Evolutionary conservation across 2,329 filamentous ascomycete genomes (phyloP).

Genomic region (Fusarium albidum): DNA sequence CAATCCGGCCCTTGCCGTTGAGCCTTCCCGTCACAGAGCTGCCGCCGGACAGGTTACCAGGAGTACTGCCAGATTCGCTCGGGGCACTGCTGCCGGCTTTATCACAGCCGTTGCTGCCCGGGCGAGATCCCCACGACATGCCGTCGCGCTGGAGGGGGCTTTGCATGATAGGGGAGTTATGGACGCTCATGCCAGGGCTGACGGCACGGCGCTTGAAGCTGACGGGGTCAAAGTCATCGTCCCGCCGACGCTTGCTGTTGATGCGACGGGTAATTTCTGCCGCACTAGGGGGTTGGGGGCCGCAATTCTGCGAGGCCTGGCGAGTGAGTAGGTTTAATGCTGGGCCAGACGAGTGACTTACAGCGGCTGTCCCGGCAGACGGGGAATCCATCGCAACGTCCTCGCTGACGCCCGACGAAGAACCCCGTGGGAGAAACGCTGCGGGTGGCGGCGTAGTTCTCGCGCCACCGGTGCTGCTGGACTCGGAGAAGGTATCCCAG

Average conservation of each 20-base stretch:
- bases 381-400: constrained; percentile 79
- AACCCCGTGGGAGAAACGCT: constrained; percentile 65
- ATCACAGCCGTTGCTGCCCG: constrained; percentile 68
- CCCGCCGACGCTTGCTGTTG: constrained; percentile 82
- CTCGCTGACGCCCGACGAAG: constrained; percentile 70
- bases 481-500: constrained; percentile 82
- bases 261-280: constrained; percentile 81
- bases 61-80: constrained; percentile 57
- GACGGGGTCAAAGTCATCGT: constrained; percentile 88
- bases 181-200: constrained; percentile 87
- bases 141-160: constrained; percentile 79
- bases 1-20: constrained; percentile 70
- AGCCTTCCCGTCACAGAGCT: constrained; percentile 53
- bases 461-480: constrained; percentile 60
- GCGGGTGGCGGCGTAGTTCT: constrained; percentile 72
- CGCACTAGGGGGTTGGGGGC: constrained; percentile 64
- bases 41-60: constrained; percentile 36
- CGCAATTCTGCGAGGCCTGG: constrained; percentile 41
- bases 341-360: constrained; percentile 28
- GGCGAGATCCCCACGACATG: constrained; percentile 75
- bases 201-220: constrained; percentile 93
- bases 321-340: constrained; percentile 27
- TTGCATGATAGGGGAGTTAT: constrained; percentile 89
- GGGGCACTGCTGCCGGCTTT: constrained; percentile 61
- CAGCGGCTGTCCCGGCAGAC: constrained; percentile 49